Conservation (phyloP, 2,329 filamentous ascomycete genomes). For the Alternaria triticimaculans region DNA sequence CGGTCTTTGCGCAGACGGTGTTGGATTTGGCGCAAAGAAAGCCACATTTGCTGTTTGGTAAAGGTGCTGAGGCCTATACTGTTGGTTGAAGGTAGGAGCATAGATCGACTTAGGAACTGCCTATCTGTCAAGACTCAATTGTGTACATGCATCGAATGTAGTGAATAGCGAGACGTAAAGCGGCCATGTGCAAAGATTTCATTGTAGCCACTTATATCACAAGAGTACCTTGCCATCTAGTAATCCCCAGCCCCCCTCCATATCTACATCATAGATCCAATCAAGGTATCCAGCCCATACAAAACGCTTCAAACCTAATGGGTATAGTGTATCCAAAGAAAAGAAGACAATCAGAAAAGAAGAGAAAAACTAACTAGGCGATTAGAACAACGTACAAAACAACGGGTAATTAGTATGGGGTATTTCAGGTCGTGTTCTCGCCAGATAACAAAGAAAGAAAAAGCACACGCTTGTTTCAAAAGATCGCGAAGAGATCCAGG, state of each 20-base stretch:
- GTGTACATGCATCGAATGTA: neutral
- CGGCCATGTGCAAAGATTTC: neutral
- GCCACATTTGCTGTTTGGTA: constrained; percentile 82
- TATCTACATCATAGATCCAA: neutral
- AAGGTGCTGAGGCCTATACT: constrained; percentile 56
- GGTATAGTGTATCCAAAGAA: constrained; percentile 1
- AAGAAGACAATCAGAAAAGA: neutral
- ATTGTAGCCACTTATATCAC: neutral
- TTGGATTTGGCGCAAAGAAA: constrained; percentile 88
- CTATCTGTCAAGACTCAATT: neutral
- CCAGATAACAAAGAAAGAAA: neutral
- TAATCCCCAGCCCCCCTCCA: neutral
- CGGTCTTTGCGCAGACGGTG: constrained; percentile 91
- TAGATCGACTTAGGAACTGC: neutral
- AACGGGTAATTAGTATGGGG: neutral
- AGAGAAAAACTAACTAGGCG: neutral
- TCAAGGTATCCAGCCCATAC: neutral
- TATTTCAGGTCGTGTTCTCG: neutral
- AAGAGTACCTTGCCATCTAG: neutral
- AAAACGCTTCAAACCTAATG: neutral
- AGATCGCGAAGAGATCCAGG: neutral
- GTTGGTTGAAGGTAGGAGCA: constrained; percentile 10
- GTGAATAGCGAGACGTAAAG: neutral
- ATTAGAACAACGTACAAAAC: neutral
- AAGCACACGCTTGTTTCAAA: neutral